These are phyloP conservation scores for Lachnellula suecica DNA, from an alignment of 2,329 filamentous ascomycete species.

Conservation along the genomic window DNA sequence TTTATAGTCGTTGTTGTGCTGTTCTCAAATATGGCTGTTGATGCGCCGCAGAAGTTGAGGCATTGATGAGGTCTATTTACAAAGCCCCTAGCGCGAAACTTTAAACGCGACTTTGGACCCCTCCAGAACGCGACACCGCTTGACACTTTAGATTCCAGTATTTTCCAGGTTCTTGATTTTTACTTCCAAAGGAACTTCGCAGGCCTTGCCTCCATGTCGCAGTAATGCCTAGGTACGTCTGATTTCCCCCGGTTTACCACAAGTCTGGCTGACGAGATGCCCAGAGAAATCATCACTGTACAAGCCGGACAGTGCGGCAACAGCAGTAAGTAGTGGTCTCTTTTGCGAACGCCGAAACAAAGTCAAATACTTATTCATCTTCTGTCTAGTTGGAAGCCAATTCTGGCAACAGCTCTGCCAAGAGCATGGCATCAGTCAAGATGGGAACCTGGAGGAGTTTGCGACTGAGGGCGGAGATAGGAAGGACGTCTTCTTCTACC, in stretches of 20 bases:
- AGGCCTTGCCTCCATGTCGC: constrained; percentile 19
- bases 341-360: not conserved
- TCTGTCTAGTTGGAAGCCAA: constrained; percentile 76
- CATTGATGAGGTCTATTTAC: constrained; percentile 17
- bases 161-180: not conserved
- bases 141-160: not conserved
- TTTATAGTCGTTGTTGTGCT: not conserved
- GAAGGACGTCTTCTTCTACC: constrained; percentile 99
- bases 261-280: constrained; percentile 9
- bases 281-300: constrained; percentile 97
- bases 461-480: constrained; percentile 96
- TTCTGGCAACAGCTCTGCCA: constrained; percentile 99
- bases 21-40: not conserved
- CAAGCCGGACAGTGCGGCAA: constrained; percentile 99
- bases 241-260: not conserved
- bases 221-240: constrained; percentile 35
- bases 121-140: too few relatives aligned
- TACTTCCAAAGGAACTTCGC: too few relatives aligned
- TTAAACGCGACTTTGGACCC: too few relatives aligned
- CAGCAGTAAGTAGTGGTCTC: constrained; percentile 72
- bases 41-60: not conserved
- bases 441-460: constrained; percentile 96
- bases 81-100: constrained; percentile 6
- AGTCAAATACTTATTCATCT: constrained; percentile 11
- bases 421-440: constrained; percentile 96